Base-by-base conservation (phyloP, 331 rosid genomes). In the Prunus yedoensis region DNA sequence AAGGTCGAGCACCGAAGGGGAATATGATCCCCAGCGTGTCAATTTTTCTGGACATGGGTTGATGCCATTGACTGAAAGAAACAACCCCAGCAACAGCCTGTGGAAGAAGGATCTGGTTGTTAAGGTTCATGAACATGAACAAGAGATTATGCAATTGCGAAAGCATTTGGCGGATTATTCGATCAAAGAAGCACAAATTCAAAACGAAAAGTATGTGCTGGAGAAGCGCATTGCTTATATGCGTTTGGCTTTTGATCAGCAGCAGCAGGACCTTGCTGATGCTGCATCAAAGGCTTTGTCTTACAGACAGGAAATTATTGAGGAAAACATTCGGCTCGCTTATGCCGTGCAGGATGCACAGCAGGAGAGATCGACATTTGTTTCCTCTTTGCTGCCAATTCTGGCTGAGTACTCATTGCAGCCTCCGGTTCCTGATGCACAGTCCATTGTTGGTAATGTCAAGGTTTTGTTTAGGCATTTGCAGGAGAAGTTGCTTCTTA, bases 351-450 rank as follows among this genome's bases (percentile, higher is more conserved):
- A 95, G 98, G 98, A 95, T 80, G 94, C 96, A 53, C 98, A 92
- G 75, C 98, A 92, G 79, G 99, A 95, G 89, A 87, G 97, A 78
- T 78, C 97, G 52, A 92, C 93, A 32, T 95, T 92, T 79, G 83
- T 95, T 79, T 89, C 96, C 58, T 91, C 90, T 74, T 84, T 95
- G 87, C 85, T 95, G 85, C 97, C 99, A 69, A 95, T 95, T 85
- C 93, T 95, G 58, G 88, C 91, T 32, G 98, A 95, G 78, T 92
- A 95, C 87, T 87, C 99, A 11, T 78, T 95, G 84, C 99, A 89
- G 84, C 99, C 96, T 28, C 85, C 90, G 3, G 90, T 81, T 75
- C 76, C 30, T 27, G 76, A 72, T 72, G 76, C 68, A 3, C 68
- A 58, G 66, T 58, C 76, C 1, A 72, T 58, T 58, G 67, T 62